Conservation (phyloP, 2,329 filamentous ascomycete species). For the Botrytis fabae region DNA sequence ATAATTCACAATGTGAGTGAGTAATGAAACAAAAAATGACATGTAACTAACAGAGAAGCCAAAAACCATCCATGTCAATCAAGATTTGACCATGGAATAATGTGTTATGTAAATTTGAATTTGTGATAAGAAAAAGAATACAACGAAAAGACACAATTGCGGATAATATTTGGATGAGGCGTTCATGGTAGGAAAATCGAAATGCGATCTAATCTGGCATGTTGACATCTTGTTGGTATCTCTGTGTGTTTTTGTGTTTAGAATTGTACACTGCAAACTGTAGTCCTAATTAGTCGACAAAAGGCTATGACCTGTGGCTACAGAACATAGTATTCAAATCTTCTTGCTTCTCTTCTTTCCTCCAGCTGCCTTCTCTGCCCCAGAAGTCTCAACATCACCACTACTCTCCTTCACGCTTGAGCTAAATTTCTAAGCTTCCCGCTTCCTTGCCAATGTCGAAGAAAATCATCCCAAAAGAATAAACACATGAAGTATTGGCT, state of each 20-base stretch:
- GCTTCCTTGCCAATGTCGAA: neutral
- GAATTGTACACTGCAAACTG: neutral
- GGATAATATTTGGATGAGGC: neutral
- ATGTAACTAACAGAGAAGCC: no score
- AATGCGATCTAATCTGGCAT: neutral
- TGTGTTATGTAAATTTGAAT: neutral
- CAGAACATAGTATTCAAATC: slow-evolving; percentile 16
- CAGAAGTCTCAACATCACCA: slow-evolving; percentile 24
- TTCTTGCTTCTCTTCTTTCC: slow-evolving; percentile 39
- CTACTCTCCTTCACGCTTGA: slow-evolving; percentile 33
- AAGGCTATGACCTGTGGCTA: neutral
- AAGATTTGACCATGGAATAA: neutral
- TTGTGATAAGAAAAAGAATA: neutral
- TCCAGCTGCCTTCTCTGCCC: slow-evolving; percentile 24
- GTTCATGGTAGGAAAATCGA: neutral
- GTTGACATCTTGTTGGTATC: neutral
- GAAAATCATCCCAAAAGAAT: neutral
- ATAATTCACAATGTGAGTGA: no score
- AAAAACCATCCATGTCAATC: neutral
- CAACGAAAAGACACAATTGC: neutral
- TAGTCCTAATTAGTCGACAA: neutral
- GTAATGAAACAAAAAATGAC: no score
- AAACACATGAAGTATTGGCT: no score
- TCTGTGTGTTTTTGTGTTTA: neutral
- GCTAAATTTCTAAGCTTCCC: neutral